Base-by-base conservation (phyloP, 2,329 filamentous ascomycete species). In the Sarocladium oryzae region DNA sequence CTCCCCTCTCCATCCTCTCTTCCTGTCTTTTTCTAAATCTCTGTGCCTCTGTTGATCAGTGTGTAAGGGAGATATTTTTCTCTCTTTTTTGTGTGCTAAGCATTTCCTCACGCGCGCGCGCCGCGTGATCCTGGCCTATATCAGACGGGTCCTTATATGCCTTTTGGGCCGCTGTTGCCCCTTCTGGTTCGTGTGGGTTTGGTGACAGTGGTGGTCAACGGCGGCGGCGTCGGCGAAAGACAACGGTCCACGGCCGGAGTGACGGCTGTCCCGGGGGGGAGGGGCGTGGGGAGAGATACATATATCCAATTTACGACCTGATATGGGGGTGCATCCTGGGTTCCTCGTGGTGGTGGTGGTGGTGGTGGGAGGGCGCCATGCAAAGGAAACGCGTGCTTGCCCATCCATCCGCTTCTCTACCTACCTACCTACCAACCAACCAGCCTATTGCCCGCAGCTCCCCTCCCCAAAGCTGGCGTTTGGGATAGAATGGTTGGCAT, bases 171-270 rank as follows among this genome's bases (percentile, higher is more conserved):
- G 15, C 10, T 4, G 21, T 30, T 13, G 7, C 28, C 16, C 10
- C n/a, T 43, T 26, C 13, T 43, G 21, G 40, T 40, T n/a, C 11
- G 40, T 43, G 21, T 28, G 40, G n/a, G n/a, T n/a, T n/a, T n/a
- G n/a, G n/a, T n/a, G n/a, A n/a, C n/a, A n/a, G 35, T 16, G 40
- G 40, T 43, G 40, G 40, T 43, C 40, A 43, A 43, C 35, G 35
- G 35, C 35, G n/a, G 28, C 28, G 28, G 28, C 28, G 28, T 30
- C 28, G 28, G 13, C 7, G 7, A 13, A 13, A 7, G 35, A 37
- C 35, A 43, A 43, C 40, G 40, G 40, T n/a, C 40, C 21, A 20
- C 40, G 43, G 28, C 28, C 43, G 43, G 43, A 48, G 43, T 32
- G 43, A n/a, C 43, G 43, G 43, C 43, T 32, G 26, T 13, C 28